These are phyloP conservation scores for Trichoderma reesei DNA, from an alignment of 495 filamentous ascomycete species.

Conservation along the genomic window DNA sequence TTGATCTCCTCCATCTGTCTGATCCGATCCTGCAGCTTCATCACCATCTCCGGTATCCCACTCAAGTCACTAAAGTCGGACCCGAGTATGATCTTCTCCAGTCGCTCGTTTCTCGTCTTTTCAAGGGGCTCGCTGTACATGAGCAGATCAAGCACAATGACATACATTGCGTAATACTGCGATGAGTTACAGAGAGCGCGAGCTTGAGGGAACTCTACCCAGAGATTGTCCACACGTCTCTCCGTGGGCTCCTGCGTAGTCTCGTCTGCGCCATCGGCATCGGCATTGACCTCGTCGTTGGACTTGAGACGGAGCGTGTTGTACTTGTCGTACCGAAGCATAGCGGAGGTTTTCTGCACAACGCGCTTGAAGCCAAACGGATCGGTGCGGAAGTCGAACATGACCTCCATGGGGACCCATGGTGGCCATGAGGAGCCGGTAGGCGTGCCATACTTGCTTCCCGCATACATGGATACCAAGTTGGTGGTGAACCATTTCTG, in stretches of 20 bases:
- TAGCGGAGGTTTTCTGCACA: conserved; percentile 89
- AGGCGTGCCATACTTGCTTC: conserved; percentile 81
- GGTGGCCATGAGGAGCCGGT: conserved; percentile 85
- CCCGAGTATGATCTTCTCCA: conserved; percentile 99
- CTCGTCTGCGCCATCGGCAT: conserved; percentile 20
- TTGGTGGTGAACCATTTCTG: conserved; percentile 73
- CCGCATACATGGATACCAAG: conserved; percentile 84
- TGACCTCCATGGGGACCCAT: conserved; percentile 95
- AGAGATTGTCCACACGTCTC: conserved; percentile 83
- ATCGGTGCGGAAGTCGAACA: conserved; percentile 88
- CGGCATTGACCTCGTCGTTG: conserved; percentile 79
- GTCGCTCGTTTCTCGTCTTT: conserved; percentile 82
- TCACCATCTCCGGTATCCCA: conserved; percentile 89
- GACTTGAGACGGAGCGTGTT: conserved; percentile 96
- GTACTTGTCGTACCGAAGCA: conserved; percentile 92
- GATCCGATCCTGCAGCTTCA: conserved; percentile 80
- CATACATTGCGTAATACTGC: conserved; percentile 94
- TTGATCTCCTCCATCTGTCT: conserved; percentile 96
- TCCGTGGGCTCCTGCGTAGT: conserved; percentile 49
- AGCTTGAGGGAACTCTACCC: conserved; percentile 90
- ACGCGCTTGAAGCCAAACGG: conserved; percentile 94
- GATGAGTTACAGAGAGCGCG: conserved; percentile 88
- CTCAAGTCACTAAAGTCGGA: conserved; percentile 97
- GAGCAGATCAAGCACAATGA: conserved; percentile 89
- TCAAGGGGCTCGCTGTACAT: conserved; percentile 93